A percentile compares a stretch with the other conserved stretches of the same genome.
Conservation (phyloP, 2,329 filamentous ascomycete species). For the Magnaporthiopsis incrustans region DNA sequence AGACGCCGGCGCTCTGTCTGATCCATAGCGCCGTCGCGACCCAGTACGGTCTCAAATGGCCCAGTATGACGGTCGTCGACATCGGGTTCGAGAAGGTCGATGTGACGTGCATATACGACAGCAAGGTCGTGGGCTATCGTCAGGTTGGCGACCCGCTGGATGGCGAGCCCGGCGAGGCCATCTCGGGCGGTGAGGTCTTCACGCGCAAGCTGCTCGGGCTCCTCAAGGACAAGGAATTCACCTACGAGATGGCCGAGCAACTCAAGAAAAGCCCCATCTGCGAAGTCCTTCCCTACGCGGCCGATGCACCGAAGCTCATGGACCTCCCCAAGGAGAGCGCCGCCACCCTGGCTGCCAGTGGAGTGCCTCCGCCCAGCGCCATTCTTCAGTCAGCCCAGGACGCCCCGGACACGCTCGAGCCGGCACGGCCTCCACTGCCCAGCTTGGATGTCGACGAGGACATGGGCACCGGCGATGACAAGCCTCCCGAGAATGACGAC, state of each 20-base stretch:
- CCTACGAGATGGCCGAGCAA: conserved; percentile 61
- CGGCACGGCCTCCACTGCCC: conserved; percentile 14
- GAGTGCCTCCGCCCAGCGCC: conserved; percentile 21
- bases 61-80: conserved; percentile 79
- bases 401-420: conserved; percentile 24
- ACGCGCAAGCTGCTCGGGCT: conserved; percentile 64
- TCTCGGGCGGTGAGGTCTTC: conserved; percentile 82
- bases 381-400: conserved; percentile 27
- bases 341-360: conserved; percentile 10
- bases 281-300: conserved; percentile 54
- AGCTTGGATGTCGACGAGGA: conserved; percentile 20
- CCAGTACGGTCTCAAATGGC: conserved; percentile 70
- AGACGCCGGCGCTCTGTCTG: conserved; percentile 83
- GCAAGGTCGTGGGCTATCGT: conserved; percentile 61
- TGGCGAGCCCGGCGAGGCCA: conserved; percentile 26
- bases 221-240: conserved; percentile 52
- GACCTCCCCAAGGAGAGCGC: conserved; percentile 36
- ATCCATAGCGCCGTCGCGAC: conserved; percentile 85
- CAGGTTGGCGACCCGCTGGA: conserved; percentile 50
- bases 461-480: conserved; percentile 31
- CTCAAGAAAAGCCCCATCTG: conserved; percentile 59
- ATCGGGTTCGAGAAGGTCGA: conserved; percentile 90
- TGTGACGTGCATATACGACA: conserved; percentile 82
- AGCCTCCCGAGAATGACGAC: conserved; percentile 46
- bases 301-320: conserved; percentile 35